Evolutionary conservation across 176 grass and related monocot genomes (phyloP).

Genomic region (Oryza longistaminata): DNA sequence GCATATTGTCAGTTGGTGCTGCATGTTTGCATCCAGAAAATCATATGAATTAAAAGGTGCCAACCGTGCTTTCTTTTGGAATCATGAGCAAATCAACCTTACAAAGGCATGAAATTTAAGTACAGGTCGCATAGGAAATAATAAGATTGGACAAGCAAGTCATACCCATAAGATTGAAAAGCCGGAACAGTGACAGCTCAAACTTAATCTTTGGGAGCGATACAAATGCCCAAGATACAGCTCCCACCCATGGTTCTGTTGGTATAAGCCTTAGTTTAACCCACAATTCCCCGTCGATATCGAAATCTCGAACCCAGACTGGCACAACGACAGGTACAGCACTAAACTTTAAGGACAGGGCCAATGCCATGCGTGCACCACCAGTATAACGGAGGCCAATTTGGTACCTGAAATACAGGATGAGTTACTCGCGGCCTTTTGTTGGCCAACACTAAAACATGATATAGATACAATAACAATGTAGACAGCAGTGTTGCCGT

Average conservation of each 20-base stretch:
- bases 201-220: conserved; percentile 96
- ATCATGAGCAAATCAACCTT: background rate
- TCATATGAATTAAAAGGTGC: background rate
- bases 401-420: conserved; percentile 69
- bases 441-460: background rate
- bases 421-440: background rate
- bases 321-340: conserved; percentile 71
- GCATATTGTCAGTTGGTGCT: background rate
- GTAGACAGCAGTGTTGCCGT: background rate
- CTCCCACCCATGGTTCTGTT: conserved; percentile 91
- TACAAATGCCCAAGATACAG: conserved; percentile 96
- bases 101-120: background rate
- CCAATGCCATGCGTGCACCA: conserved; percentile 83
- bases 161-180: conserved; percentile 97
- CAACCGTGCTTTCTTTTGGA: background rate
- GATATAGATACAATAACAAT: background rate
- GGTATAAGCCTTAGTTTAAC: conserved; percentile 91
- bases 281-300: conserved; percentile 96
- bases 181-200: conserved; percentile 73
- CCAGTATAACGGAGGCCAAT: conserved; percentile 93
- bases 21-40: background rate
- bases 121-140: background rate
- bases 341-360: conserved; percentile 80
- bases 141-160: background rate
- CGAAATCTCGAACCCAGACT: conserved; percentile 91